These are phyloP conservation scores for Rosa rugosa DNA, from an alignment of 306 rosid genomes.

Conservation along the genomic window DNA sequence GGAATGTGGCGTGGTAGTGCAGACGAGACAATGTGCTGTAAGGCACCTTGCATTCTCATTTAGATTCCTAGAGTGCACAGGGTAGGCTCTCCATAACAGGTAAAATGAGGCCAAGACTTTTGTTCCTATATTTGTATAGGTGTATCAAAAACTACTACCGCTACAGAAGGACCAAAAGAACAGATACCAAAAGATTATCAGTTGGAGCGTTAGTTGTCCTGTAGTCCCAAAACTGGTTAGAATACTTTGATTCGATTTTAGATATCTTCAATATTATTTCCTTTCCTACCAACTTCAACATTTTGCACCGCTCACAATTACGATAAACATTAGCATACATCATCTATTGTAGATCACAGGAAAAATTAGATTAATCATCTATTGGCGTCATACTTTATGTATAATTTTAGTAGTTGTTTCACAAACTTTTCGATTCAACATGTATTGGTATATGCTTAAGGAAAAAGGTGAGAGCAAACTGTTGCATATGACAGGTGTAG, in stretches of 20 bases:
- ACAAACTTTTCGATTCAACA: background rate
- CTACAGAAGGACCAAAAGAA: background rate
- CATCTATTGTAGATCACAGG: background rate
- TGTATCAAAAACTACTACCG: background rate
- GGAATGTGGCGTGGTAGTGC: constrained; percentile 28
- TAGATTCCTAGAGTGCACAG: background rate
- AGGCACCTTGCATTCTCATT: background rate
- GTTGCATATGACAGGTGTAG: background rate
- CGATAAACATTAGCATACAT: background rate
- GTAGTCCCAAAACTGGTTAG: background rate
- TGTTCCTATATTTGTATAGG: background rate
- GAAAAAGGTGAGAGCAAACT: background rate
- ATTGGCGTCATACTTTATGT: background rate
- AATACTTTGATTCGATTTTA: background rate
- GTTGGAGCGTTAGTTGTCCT: background rate
- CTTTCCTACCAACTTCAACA: background rate
- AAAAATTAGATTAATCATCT: background rate
- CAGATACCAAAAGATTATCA: background rate
- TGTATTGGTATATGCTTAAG: background rate
- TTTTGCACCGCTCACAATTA: background rate
- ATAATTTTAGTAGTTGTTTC: background rate
- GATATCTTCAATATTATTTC: background rate
- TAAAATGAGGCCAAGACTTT: background rate
- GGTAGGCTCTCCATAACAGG: background rate
- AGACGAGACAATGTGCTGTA: background rate